A percentile compares a stretch with the other conserved stretches of the same genome.
Evolutionary conservation across 768 basidiomycete species (phyloP).

Genomic region (Suillus brevipes): DNA sequence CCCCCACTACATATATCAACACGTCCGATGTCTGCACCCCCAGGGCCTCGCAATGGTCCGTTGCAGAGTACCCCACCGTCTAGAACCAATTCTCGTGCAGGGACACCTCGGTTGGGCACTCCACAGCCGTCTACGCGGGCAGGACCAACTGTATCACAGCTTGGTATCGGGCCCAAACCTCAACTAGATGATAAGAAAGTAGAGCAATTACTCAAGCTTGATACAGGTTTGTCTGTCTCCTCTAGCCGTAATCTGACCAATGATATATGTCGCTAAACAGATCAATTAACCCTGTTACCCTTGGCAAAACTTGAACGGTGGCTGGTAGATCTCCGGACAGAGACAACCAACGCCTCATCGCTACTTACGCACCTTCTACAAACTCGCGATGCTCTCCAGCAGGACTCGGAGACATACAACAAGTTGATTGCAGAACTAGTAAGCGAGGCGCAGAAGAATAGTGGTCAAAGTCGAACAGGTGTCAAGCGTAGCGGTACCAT

Average conservation of each 20-base stretch:
- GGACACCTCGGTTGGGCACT: constrained; percentile 44
- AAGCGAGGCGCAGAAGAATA: constrained; percentile 87
- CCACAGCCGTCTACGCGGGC: constrained; percentile 43
- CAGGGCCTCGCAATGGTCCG: constrained; percentile 50
- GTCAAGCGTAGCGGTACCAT: constrained; percentile 51
- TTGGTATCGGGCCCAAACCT: constrained; percentile 75
- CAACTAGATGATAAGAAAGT: constrained; percentile 68
- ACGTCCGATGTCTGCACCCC: constrained; percentile 79
- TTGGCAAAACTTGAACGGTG: constrained; percentile 63
- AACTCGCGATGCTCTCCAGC: constrained; percentile 76
- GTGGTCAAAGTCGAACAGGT: constrained; percentile 53
- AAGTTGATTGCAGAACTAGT: constrained; percentile 89
- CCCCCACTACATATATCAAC: constrained; percentile 84
- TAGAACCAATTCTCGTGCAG: constrained; percentile 52
- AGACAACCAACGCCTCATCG: constrained; percentile 74
- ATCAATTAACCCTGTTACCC: constrained; percentile 70
- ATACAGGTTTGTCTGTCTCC: constrained; percentile 53
- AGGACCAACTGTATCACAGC: constrained; percentile 32
- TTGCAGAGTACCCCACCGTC: constrained; percentile 30
- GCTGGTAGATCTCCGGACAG: constrained; percentile 64
- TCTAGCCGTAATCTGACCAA: not conserved
- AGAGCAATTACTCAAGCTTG: constrained; percentile 61
- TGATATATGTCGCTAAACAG: constrained; percentile 39
- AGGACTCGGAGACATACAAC: constrained; percentile 89
- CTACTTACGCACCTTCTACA: constrained; percentile 83